Percentiles rank a stretch among this genome's conserved stretches.
phyloP scores from a whole-genome alignment of 176 grass and related monocot species.

The Tuctoria greenei region DNA sequence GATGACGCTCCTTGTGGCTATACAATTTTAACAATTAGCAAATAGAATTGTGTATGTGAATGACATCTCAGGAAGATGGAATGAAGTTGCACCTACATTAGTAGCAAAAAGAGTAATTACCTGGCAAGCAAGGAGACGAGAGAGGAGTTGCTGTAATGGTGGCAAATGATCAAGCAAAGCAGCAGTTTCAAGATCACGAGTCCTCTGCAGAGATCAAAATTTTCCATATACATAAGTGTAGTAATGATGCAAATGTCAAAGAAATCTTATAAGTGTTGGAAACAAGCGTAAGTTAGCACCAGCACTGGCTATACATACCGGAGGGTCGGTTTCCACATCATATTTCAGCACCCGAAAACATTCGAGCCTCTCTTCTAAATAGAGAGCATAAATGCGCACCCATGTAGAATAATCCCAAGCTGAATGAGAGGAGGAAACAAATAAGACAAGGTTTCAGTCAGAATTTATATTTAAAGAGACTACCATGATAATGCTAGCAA shows the following conservation, averaged over 20 bases:
- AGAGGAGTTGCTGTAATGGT: constrained; percentile 78
- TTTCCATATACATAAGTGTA: constrained; percentile 9
- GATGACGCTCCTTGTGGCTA: constrained; percentile 88
- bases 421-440: constrained; percentile 42
- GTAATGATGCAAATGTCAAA: not conserved
- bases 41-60: constrained; percentile 28
- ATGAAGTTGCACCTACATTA: not conserved
- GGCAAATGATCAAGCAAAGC: constrained; percentile 93
- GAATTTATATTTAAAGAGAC: constrained; percentile 27
- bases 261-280: not conserved
- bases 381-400: constrained; percentile 91
- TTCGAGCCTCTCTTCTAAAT: constrained; percentile 96
- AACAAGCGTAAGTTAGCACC: not conserved
- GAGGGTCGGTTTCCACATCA: constrained; percentile 90
- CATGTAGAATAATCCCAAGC: constrained; percentile 99
- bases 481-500: constrained; percentile 14
- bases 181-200: constrained; percentile 70
- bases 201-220: constrained; percentile 66
- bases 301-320: constrained; percentile 50
- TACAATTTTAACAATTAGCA: constrained; percentile 32
- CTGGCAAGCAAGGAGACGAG: constrained; percentile 90
- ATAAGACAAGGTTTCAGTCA: constrained; percentile 28
- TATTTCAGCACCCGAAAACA: constrained; percentile 95
- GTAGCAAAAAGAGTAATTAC: constrained; percentile 46
- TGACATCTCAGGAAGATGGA: constrained; percentile 13